phyloP scores from a whole-genome alignment of 768 basidiomycete genomes.

The Phlebiopsis gigantea region DNA sequence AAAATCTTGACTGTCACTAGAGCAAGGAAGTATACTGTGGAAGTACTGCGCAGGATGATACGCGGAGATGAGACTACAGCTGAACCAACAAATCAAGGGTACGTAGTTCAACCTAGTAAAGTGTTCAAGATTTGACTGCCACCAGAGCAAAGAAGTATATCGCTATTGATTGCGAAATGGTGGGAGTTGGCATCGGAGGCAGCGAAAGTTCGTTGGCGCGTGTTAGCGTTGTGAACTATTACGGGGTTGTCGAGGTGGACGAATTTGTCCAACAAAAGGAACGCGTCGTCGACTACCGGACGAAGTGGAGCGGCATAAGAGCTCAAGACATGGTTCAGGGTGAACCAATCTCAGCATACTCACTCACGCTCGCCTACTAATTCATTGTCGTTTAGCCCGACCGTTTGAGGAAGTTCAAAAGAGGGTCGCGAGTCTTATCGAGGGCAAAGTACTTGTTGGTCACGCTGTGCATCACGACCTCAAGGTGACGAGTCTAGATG shows the following conservation, averaged over 20 bases:
- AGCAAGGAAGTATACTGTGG: conserved; percentile 64
- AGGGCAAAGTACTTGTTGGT: conserved; percentile 78
- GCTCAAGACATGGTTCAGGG: conserved; percentile 68
- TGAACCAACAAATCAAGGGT: neutral
- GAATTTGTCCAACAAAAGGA: conserved; percentile 85
- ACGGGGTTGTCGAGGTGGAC: conserved; percentile 76
- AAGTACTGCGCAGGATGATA: conserved; percentile 47
- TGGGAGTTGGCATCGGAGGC: conserved; percentile 78
- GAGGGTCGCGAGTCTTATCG: conserved; percentile 67
- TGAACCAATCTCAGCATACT: conserved; percentile 22
- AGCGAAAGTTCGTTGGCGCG: conserved; percentile 88
- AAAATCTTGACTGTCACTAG: conserved; percentile 3
- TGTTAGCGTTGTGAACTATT: conserved; percentile 88
- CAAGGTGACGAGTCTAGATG: conserved; percentile 56
- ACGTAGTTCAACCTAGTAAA: neutral
- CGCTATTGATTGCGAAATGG: conserved; percentile 96
- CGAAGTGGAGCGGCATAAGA: conserved; percentile 82
- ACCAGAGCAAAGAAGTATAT: conserved; percentile 60
- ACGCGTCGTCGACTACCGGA: conserved; percentile 88
- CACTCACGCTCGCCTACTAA: neutral
- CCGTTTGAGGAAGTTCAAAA: conserved; percentile 77
- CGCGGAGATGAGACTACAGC: conserved; percentile 37
- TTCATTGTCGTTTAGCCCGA: conserved; percentile 43
- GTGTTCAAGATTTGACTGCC: neutral
- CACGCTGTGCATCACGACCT: conserved; percentile 92